A percentile compares a stretch with the other conserved stretches of the same genome.
phyloP scores from a whole-genome alignment of 345 rosid species.

The Fremontodendron californicum region DNA sequence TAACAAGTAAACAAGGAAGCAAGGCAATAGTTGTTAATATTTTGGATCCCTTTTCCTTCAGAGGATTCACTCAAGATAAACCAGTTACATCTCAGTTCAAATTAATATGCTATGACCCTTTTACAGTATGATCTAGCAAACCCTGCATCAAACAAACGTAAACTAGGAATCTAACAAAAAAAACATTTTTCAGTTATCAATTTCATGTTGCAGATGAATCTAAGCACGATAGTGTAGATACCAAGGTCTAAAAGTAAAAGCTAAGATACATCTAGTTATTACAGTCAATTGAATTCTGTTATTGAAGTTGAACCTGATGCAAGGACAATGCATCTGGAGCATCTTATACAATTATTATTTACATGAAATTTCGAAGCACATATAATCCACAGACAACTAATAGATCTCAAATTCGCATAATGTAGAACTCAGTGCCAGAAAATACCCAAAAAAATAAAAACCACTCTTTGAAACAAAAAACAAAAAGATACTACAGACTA shows the following conservation, averaged over 20 bases:
- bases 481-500: neutral
- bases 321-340: neutral
- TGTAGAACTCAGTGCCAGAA: neutral
- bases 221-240: neutral
- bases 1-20: too few species aligned
- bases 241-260: neutral
- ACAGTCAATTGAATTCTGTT: neutral
- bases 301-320: neutral
- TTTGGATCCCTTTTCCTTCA: too few species aligned
- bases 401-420: neutral
- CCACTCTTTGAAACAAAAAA: neutral
- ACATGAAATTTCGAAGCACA: neutral
- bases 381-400: too few species aligned
- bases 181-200: neutral
- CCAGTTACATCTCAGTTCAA: too few species aligned
- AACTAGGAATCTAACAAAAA: neutral
- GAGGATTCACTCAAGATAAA: too few species aligned
- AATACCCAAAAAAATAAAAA: neutral
- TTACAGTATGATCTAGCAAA: too few species aligned
- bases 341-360: neutral
- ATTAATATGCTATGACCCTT: too few species aligned
- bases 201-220: neutral
- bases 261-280: neutral
- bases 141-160: neutral
- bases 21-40: too few species aligned